phyloP scores from a whole-genome alignment of 1,139 yeast genomes.

The Candida sp. region DNA sequence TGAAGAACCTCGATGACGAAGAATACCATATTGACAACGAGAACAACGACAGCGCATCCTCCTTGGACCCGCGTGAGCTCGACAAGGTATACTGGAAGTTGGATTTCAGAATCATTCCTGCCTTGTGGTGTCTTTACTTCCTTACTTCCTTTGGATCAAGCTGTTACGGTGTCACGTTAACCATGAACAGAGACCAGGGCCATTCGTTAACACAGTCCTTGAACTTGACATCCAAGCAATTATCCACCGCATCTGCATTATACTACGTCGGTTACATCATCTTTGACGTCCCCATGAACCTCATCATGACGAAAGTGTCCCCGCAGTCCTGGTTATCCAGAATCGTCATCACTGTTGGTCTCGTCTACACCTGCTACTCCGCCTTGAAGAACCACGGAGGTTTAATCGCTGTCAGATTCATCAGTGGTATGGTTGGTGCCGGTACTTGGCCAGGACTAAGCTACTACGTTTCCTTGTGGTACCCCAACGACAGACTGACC shows the following conservation, averaged over 20 bases:
- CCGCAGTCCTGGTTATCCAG: slow-evolving; percentile 89
- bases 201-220: slow-evolving; percentile 67
- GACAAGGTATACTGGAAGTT: slow-evolving; percentile 68
- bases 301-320: slow-evolving; percentile 80
- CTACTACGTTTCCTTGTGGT: slow-evolving; percentile 84
- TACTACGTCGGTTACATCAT: slow-evolving; percentile 84
- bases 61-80: slow-evolving; percentile 32
- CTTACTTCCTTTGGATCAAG: slow-evolving; percentile 79
- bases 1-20: slow-evolving; percentile 10
- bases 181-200: slow-evolving; percentile 71
- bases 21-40: slow-evolving; percentile 10
- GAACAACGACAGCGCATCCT: not conserved
- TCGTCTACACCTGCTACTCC: slow-evolving; percentile 75
- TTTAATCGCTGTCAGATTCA: slow-evolving; percentile 70
- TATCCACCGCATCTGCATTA: slow-evolving; percentile 79
- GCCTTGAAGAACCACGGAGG: slow-evolving; percentile 60
- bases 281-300: slow-evolving; percentile 89
- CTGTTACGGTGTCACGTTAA: slow-evolving; percentile 79
- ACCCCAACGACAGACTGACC: slow-evolving; percentile 80
- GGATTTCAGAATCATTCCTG: slow-evolving; percentile 78
- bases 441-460: slow-evolving; percentile 97
- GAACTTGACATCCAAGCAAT: slow-evolving; percentile 55
- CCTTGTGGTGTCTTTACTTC: slow-evolving; percentile 81
- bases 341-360: slow-evolving; percentile 76
- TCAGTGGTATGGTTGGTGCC: slow-evolving; percentile 84